Conservation (phyloP, 495 filamentous ascomycete genomes). For the Tuber umbilicatum region DNA sequence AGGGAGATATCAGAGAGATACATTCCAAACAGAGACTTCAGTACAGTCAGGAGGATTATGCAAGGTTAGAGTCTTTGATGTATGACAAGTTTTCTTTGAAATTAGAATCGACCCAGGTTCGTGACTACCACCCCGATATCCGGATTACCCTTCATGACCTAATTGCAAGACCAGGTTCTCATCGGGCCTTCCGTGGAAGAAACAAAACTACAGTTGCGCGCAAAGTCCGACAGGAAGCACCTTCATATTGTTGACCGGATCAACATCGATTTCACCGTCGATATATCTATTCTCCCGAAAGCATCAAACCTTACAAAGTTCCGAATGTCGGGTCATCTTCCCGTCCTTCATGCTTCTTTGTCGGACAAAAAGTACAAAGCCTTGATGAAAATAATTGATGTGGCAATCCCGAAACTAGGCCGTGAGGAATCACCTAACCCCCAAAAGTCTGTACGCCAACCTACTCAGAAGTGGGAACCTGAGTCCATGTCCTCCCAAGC, state of each 20-base stretch:
- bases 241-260: constrained; percentile 92
- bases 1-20: constrained; percentile 76
- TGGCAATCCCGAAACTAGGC: constrained; percentile 81
- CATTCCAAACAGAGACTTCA: constrained; percentile 83
- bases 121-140: constrained; percentile 5
- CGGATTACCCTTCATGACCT: background rate
- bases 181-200: constrained; percentile 91
- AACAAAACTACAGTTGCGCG: constrained; percentile 74
- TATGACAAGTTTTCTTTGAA: constrained; percentile 94
- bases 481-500: constrained; percentile 27
- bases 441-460: constrained; percentile 15
- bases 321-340: constrained; percentile 80
- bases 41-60: constrained; percentile 83
- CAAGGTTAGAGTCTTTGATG: constrained; percentile 77
- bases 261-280: constrained; percentile 89
- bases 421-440: constrained; percentile 45
- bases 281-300: constrained; percentile 89
- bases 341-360: constrained; percentile 81
- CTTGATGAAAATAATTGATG: constrained; percentile 90
- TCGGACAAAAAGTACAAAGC: constrained; percentile 95
- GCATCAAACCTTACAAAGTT: constrained; percentile 89
- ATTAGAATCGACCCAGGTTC: constrained; percentile 74
- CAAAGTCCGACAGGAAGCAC: constrained; percentile 60
- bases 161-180: constrained; percentile 50
- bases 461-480: constrained; percentile 15